Evolutionary conservation across 306 rosid species (phyloP), one percentile per base, ranked within the genome.

Genomic region (Prunus davidiana): DNA sequence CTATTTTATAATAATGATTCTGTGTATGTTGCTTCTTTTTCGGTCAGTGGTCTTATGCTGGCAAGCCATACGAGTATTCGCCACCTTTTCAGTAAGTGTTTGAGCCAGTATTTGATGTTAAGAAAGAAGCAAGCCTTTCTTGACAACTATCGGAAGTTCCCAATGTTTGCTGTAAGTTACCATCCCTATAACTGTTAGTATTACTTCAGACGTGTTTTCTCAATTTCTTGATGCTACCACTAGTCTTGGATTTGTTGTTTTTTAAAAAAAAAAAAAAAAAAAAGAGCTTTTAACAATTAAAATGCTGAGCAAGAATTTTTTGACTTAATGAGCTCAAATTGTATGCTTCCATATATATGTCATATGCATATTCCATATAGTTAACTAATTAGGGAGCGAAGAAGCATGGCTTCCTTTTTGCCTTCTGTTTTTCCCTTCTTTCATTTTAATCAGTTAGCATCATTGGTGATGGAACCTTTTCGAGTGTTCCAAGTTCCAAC

Each of bases 21-120:
- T 85, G 64, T 71, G 0, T 55, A 13, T 79, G 52, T 76, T 83
- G 76, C 78, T 46, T 77, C 79, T 84, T 69, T 45, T 69, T 82
- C 92, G 97, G 97, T 95, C 70, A 95, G 98, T 54, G 98, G 98
- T 76, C 97, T 95, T 71, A 95, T 95, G 98, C 85, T 95, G 54
- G 98, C 98, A 45, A 95, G 97, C 73, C 98, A 95, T 82, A 95
- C 98, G 50, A 95, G 98, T 80, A 95, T 95, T 67, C 91, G 98
- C 71, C 98, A 95, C 82, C 97, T 95, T 71, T 95, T 95, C 88
- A 95, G 98, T 79, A 95, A 84, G 91, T 89, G 97, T 79, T 85
- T 95, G 90, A 92, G 98, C 85, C 98, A 92, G 84, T 95, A 95
- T 78, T 94, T 88, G 72, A 90, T 90, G 87, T 77, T 95, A 87